phyloP scores from a whole-genome alignment of 306 rosid species.

The Gynostemma pentaphyllum region DNA sequence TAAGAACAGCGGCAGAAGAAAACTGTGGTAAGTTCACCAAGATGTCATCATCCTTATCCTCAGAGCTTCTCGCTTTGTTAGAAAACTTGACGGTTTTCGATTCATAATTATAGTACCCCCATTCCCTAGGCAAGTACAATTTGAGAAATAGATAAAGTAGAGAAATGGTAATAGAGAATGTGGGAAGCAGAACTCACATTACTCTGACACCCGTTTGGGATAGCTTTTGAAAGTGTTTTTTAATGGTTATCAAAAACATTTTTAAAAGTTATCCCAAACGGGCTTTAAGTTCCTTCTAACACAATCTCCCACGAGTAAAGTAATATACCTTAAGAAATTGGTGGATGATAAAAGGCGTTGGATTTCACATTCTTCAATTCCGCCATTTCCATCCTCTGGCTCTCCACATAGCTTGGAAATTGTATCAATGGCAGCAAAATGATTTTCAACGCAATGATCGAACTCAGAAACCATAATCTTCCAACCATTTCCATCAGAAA shows the following conservation, averaged over 20 bases:
- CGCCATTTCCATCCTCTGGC: conserved; percentile 11
- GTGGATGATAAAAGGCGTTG: conserved; percentile 38
- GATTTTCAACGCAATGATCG: conserved; percentile 52
- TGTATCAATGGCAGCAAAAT: conserved; percentile 40
- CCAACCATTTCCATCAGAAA: neutral
- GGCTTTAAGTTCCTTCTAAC: too few species aligned
- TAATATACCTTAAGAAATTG: conserved; percentile 69
- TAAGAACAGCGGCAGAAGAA: conserved; percentile 65
- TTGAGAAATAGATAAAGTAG: neutral
- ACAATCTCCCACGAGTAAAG: too few species aligned
- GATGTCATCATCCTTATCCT: conserved; percentile 20
- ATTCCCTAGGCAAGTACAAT: conserved; percentile 37
- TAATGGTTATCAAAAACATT: too few species aligned
- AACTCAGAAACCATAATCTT: conserved; percentile 32
- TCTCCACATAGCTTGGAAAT: conserved; percentile 54
- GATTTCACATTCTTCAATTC: conserved; percentile 28
- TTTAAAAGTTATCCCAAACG: too few species aligned
- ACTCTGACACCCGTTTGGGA: too few species aligned
- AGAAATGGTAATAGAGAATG: neutral
- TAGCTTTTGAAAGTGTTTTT: too few species aligned
- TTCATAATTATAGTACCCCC: conserved; percentile 61
- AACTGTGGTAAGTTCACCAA: conserved; percentile 43
- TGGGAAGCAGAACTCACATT: neutral
- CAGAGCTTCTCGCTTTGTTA: conserved; percentile 22
- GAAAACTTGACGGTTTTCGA: conserved; percentile 47